A percentile compares a stretch with the other conserved stretches of the same genome.
Evolutionary conservation across 176 grass and related monocot species (phyloP).

Genomic region (Eleusine indica): DNA sequence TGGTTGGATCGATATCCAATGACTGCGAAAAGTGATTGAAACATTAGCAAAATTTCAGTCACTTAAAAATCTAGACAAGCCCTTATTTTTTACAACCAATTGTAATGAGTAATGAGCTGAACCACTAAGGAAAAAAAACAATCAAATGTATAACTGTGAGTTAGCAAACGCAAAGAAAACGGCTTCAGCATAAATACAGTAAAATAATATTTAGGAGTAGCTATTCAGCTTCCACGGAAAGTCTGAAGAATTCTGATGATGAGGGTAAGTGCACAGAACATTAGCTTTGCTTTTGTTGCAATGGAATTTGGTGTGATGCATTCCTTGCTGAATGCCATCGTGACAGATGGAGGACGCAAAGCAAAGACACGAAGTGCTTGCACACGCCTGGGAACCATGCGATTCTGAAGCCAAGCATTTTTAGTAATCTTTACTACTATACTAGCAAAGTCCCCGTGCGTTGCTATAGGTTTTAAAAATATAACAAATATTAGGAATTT

Average conservation of each 20-base stretch:
- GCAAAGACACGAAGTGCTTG: not conserved
- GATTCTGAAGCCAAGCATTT: not conserved
- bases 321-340: not conserved
- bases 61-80: too few species aligned
- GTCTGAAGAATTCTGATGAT: not conserved
- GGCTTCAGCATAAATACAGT: not conserved
- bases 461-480: too few species aligned
- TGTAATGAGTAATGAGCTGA: not conserved
- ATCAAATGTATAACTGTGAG: not conserved
- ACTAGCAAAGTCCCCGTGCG: too few species aligned
- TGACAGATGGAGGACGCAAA: not conserved
- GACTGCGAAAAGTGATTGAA: too few species aligned
- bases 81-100: not conserved
- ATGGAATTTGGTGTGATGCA: not conserved
- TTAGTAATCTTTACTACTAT: too few species aligned
- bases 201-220: not conserved
- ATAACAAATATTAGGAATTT: too few species aligned
- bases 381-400: not conserved
- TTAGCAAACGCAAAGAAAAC: not conserved
- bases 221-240: not conserved
- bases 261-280: not conserved
- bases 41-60: too few species aligned
- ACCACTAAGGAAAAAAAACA: not conserved
- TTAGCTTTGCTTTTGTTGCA: too few species aligned
- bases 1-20: too few species aligned